A percentile compares a stretch with the other conserved stretches of the same genome.
These are phyloP conservation scores for Ilex aquifolium DNA, from an alignment of 257 asterid species.

Conservation along the genomic window DNA sequence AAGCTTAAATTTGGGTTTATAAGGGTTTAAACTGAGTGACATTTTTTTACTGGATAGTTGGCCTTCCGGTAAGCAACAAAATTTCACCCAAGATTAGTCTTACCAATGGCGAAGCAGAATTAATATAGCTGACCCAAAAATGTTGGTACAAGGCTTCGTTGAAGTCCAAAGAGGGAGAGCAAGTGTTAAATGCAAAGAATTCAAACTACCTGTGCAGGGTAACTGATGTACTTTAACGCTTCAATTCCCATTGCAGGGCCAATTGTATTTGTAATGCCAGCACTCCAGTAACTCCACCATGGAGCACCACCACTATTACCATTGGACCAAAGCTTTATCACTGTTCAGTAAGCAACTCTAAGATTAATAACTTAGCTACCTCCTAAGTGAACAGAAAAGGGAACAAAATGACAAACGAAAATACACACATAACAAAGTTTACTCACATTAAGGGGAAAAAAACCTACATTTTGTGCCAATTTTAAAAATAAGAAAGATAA, in stretches of 20 bases:
- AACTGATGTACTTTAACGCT: constrained; percentile 91
- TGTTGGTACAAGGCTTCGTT: no score
- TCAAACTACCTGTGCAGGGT: constrained; percentile 77
- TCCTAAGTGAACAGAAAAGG: no score
- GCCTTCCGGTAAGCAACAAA: no score
- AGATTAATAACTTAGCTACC: neutral
- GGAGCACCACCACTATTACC: constrained; percentile 80
- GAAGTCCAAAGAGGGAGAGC: neutral
- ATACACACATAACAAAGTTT: no score
- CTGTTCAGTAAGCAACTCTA: constrained; percentile 30
- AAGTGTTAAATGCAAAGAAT: neutral
- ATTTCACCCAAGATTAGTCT: no score
- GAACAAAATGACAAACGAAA: no score
- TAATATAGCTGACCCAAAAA: neutral
- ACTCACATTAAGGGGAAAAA: no score
- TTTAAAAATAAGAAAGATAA: neutral
- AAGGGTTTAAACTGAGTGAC: no score
- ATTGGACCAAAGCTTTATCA: constrained; percentile 80
- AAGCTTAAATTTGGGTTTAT: no score
- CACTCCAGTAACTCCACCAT: constrained; percentile 99
- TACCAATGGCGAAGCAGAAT: no score
- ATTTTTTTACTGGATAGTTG: no score
- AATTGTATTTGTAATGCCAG: constrained; percentile 88
- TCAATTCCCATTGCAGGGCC: constrained; percentile 99
- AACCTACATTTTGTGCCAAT: no score